phyloP scores from a whole-genome alignment of 257 asterid species.

The Lithospermum erythrorhizon region DNA sequence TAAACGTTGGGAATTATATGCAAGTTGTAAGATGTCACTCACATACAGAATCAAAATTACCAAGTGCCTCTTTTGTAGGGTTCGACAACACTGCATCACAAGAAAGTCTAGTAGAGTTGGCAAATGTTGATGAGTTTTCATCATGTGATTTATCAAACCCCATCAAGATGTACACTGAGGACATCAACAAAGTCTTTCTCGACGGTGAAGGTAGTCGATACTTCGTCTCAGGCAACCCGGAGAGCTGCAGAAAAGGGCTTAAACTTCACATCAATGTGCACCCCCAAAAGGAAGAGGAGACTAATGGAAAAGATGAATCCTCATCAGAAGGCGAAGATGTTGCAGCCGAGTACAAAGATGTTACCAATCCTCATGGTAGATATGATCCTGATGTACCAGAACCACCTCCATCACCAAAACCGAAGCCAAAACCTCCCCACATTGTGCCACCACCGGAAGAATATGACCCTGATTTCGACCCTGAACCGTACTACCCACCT shows the following conservation, averaged over 20 bases:
- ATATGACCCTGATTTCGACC: not conserved
- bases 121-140: constrained; percentile 31
- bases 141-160: constrained; percentile 59
- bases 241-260: constrained; percentile 52
- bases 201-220: constrained; percentile 52
- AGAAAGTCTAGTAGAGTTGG: constrained; percentile 43
- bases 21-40: too few relatives aligned
- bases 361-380: not conserved
- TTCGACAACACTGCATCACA: constrained; percentile 28
- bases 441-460: not conserved
- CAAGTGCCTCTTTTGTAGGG: constrained; percentile 20
- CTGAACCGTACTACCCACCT: not conserved
- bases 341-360: constrained; percentile 2
- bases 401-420: not conserved
- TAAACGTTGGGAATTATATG: too few relatives aligned
- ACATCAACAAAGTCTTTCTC: constrained; percentile 24
- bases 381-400: not conserved
- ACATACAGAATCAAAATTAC: too few relatives aligned
- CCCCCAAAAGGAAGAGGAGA: constrained; percentile 9
- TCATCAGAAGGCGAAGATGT: too few relatives aligned
- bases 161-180: constrained; percentile 39
- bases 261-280: constrained; percentile 45
- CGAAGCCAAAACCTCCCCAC: not conserved
- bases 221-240: constrained; percentile 43
- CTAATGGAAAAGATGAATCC: not conserved